Evolutionary conservation across 2,329 filamentous ascomycete species (phyloP), one percentile per base, ranked within the genome.

Genomic region (Coniochaeta sp.): DNA sequence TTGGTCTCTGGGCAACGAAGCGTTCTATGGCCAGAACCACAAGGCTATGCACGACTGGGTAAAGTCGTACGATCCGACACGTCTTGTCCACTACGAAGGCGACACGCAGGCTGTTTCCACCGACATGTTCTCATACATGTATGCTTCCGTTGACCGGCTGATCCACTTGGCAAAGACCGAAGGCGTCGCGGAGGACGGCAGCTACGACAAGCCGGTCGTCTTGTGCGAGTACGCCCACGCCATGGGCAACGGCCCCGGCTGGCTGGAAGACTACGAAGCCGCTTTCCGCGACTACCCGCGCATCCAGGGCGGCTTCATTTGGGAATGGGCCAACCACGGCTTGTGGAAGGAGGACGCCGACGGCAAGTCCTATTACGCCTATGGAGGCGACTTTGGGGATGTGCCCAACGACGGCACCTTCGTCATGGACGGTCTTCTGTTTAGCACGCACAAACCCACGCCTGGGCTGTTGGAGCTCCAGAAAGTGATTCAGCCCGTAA

Each of bases 161-260:
- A 71, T 79, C 44, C 71, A 74, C 16, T 76, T 83, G 57, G 71
- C 74, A 3, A 64, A 73, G 26, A 76, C 75, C 3, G 75, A 76
- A 22, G 78, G 77, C 1, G 75, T 79, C 40, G 69, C 69, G 1
- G 61, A 66, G 0, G 74, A 79, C 55, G 78, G 77, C 54, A 73
- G 71, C 16, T 82, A 74, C 19, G 73, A 77, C 3, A 84, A 89
- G 71, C 85, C 85, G 0, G 72, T 89, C 1, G 74, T 89, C 1
- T 76, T 84, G 3, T 84, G 81, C 66, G 82, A 86, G 63, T 84
- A 82, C 62, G 80, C 71, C 0, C 81, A 84, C 66, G 87, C 89
- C 1, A 90, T 91, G 88, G 89, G 89, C 6, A 91, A 90, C 65
- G 88, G 87, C 0, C 89, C 89, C 0, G 88, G 89, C 1, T 83